phyloP scores from a whole-genome alignment of 2,329 filamentous ascomycete species.

The Colletotrichum plurivorum region DNA sequence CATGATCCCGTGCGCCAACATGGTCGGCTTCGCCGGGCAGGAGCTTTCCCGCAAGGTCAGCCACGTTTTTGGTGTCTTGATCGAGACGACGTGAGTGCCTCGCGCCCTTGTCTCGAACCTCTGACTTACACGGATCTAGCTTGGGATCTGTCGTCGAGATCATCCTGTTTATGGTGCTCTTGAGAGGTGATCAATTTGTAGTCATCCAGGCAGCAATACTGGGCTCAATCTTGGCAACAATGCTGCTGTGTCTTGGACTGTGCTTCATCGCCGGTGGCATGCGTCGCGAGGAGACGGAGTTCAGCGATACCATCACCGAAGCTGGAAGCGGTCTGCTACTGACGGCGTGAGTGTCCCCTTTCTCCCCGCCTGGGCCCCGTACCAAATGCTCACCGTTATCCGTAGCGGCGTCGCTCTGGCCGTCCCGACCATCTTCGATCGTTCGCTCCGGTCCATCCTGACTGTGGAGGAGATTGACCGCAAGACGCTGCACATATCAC shows the following conservation, averaged over 20 bases:
- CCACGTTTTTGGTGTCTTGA: constrained; percentile 76
- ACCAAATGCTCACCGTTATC: constrained; percentile 2
- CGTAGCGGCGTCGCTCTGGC: constrained; percentile 52
- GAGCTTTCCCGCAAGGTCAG: constrained; percentile 76
- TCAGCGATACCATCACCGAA: constrained; percentile 83
- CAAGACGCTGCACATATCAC: constrained; percentile 76
- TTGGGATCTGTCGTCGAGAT: constrained; percentile 85
- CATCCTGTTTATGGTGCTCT: constrained; percentile 84
- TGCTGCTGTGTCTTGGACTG: constrained; percentile 83
- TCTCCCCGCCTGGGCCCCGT: constrained; percentile 23
- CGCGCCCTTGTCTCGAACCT: constrained; percentile 43
- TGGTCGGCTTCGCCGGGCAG: constrained; percentile 81
- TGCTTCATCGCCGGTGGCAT: constrained; percentile 87
- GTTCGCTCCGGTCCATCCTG: constrained; percentile 50
- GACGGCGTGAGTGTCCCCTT: constrained; percentile 74
- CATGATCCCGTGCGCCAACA: constrained; percentile 83
- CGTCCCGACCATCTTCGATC: constrained; percentile 70
- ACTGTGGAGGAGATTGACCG: constrained; percentile 56
- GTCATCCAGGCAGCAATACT: constrained; percentile 88
- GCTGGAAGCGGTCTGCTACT: constrained; percentile 83
- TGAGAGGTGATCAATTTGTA: constrained; percentile 69
- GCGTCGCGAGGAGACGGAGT: constrained; percentile 75
- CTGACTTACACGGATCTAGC: constrained; percentile 44
- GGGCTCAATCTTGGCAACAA: constrained; percentile 85
- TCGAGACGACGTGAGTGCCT: constrained; percentile 67